These are phyloP conservation scores for Eucalyptus brandiana DNA, from an alignment of 345 rosid genomes.

Conservation along the genomic window DNA sequence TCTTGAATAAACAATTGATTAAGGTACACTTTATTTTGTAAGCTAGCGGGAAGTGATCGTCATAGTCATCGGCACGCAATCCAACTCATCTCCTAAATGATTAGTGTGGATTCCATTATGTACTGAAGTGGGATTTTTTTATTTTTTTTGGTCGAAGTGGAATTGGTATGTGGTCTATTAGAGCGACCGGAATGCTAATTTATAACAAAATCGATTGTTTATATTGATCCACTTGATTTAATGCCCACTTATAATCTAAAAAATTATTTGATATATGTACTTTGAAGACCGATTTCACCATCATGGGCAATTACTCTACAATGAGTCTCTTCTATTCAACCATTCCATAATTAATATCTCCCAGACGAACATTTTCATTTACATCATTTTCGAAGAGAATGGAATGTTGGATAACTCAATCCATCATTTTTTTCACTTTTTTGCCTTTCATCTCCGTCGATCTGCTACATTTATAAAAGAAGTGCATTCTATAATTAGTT, in stretches of 20 bases:
- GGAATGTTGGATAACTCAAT: background rate
- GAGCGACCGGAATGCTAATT: background rate
- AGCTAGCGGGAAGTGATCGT: background rate
- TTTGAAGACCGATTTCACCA: background rate
- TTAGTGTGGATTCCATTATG: background rate
- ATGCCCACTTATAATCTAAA: background rate
- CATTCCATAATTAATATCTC: background rate
- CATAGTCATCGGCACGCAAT: background rate
- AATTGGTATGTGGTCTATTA: background rate
- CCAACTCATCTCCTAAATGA: background rate
- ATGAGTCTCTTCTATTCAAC: background rate
- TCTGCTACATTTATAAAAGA: background rate
- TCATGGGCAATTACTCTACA: background rate
- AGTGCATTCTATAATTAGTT: background rate
- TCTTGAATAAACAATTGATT: background rate
- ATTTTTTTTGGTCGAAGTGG: background rate
- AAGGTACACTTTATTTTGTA: background rate
- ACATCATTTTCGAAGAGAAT: background rate
- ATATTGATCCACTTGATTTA: background rate
- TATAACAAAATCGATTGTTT: background rate
- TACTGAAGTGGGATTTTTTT: too few relatives aligned
- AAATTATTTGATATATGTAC: background rate
- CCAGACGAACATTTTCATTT: background rate
- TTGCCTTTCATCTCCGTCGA: background rate
- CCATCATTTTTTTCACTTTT: background rate